Evolutionary conservation across 129 eudicot species (phyloP), one percentile per base, ranked within the genome.

Genomic region (Scalesia atractyloides): DNA sequence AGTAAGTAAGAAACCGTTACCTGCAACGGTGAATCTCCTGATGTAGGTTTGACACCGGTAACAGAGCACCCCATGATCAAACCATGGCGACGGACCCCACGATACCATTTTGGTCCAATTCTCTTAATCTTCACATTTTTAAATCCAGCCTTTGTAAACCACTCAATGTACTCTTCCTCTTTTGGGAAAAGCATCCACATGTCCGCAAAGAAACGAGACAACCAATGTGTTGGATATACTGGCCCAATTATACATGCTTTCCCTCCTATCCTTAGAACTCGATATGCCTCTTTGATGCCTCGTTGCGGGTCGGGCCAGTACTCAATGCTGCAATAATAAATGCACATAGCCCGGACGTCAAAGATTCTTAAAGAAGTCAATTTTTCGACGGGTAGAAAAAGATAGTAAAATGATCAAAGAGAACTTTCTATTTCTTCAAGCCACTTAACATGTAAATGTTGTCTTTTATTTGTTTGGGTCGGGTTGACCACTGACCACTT

Each of bases 291-390:
- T 73, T 41, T 82, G 33, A 82, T 79, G 14, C 87, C 84, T 70
- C 81, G 84, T 70, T 83, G 84, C 4, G 87, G 87, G 80, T 83
- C 87, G 13, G 87, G 84, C 87, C 84, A 83, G 81, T 83, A 83
- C 59, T 83, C 86, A 61, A 79, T 83, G 76, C 83, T 83, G 81
- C 56, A 68, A 43, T 5, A 15, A 54, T 22, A 61, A 9, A 43
- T 14, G 18, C 54, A 57, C 22, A 46, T 12, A 26, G 60, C 26
- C 39, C 16, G 1, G 52, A 47, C 14, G 60, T 71, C 66, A 39
- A 39, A 70, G 26, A 15, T 57, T 17, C 12, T 30, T 30, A 5
- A 26, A 58, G 1, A 33, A 30, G 64, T 58, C 66, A 30, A 17
- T 66, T 13, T 20, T 65, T 41, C 33, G 6, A 24, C 58, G 14